phyloP scores from a whole-genome alignment of 2,329 filamentous ascomycete genomes.

The Nigrospora oryzae region DNA sequence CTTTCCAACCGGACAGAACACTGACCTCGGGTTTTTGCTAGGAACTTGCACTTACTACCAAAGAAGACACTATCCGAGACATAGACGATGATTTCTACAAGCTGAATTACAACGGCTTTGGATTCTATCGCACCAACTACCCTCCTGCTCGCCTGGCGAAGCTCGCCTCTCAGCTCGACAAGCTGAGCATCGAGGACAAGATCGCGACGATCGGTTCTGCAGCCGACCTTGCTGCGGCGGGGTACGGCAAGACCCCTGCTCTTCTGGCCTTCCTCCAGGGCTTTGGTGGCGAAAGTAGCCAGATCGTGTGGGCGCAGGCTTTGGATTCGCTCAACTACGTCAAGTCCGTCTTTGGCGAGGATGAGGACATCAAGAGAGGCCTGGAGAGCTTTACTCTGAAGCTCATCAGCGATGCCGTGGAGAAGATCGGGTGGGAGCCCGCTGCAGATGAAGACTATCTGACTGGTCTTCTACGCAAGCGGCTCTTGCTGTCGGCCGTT shows the following conservation, averaged over 20 bases:
- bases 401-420: conserved; percentile 65
- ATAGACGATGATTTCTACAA: conserved; percentile 83
- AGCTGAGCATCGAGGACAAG: conserved; percentile 78
- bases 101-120: conserved; percentile 81
- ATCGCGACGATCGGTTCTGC: conserved; percentile 89
- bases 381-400: conserved; percentile 73
- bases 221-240: conserved; percentile 79
- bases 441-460: conserved; percentile 73
- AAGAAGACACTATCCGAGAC: conserved; percentile 67
- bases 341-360: conserved; percentile 76
- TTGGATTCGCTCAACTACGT: conserved; percentile 67
- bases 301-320: conserved; percentile 84
- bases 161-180: conserved; percentile 68
- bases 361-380: conserved; percentile 61
- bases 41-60: conserved; percentile 62
- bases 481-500: conserved; percentile 69
- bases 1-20: too few relatives aligned
- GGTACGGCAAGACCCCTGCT: conserved; percentile 72
- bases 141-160: conserved; percentile 74
- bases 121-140: conserved; percentile 90
- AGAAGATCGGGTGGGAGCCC: conserved; percentile 81
- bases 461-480: conserved; percentile 71
- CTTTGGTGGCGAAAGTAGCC: conserved; percentile 75
- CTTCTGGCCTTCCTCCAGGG: conserved; percentile 77
- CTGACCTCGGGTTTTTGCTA: too few relatives aligned